Evolutionary conservation across 768 basidiomycete genomes (phyloP), one percentile per base, ranked within the genome.

Genomic region (Gelatoporia subvermispora): DNA sequence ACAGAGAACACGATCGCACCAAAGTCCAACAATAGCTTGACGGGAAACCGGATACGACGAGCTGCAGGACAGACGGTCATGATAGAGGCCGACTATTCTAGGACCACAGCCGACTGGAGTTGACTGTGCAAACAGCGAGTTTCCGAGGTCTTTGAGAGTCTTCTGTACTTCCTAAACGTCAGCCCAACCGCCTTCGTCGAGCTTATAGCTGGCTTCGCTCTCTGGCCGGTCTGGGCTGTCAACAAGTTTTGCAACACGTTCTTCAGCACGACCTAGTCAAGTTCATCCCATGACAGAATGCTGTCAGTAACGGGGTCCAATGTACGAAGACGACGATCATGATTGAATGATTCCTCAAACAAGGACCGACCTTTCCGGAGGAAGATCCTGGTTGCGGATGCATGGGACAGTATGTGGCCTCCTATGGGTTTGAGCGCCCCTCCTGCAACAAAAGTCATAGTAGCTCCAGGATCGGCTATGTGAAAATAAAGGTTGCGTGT

Each of bases 381-480:
- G 64, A 88, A 91, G 60, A 93, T 77, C 47, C 90, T 77, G 8
- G 89, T 91, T 3, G 91, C 84, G n/a, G 90, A 93, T 16, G 91
- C 88, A 49, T 76, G 90, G 0, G 90, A 93, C 37, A 93, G 69
- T 52, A 93, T 91, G 59, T 93, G 90, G 0, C 90, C 90, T 35
- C 89, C 90, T 39, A 94, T 88, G 16, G 92, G 91, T 67, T 95
- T 95, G 35, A 93, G 75, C 17, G 88, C 89, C 28, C 92, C 89
- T 35, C 93, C 93, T 21, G 92, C 93, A 36, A 94, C 93, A 60
- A 97, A 97, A 43, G 90, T 90, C 84, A 89, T 89, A 2, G 88
- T 91, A 42, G 93, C 93, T 42, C 94, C 94, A 18, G 94, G 94
- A 64, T 97, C 94, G 51, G 93, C 89, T 89, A 60, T 55, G 47